Conservation (phyloP, 1,284 basidiomycete genomes). For the Ganoderma leucocontextum region DNA sequence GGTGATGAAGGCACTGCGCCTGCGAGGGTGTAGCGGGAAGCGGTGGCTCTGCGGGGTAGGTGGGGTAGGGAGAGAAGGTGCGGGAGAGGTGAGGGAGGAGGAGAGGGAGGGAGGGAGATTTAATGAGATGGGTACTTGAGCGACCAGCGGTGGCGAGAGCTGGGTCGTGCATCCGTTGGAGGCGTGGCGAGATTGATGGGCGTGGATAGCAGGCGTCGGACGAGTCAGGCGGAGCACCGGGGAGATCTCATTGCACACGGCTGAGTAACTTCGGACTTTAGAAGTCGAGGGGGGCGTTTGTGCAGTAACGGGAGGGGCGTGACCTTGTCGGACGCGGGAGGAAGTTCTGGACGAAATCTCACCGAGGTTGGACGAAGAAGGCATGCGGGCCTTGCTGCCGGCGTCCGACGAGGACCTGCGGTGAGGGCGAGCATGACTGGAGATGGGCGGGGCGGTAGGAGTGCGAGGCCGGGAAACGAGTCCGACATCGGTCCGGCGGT, state of each 20-base stretch:
- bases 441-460: conserved; percentile 29
- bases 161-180: conserved; percentile 30
- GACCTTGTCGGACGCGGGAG: conserved; percentile 23
- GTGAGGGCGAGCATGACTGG: conserved; percentile 28
- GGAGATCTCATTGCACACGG: conserved; percentile 38
- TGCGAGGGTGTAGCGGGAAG: conserved; percentile 17
- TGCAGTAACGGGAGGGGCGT: conserved; percentile 21
- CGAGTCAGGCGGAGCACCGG: conserved; percentile 35
- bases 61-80: conserved; percentile 29
- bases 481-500: conserved; percentile 32
- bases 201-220: conserved; percentile 33
- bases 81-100: conserved; percentile 29
- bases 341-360: conserved; percentile 25
- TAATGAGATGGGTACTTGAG: conserved; percentile 37
- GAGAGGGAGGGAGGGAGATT: conserved; percentile 33
- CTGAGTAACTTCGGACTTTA: conserved; percentile 36
- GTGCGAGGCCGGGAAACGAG: conserved; percentile 25
- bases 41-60: conserved; percentile 31
- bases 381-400: conserved; percentile 30
- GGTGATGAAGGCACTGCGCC: conserved; percentile 28
- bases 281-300: conserved; percentile 28
- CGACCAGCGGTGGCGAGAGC: conserved; percentile 28
- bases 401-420: conserved; percentile 27
- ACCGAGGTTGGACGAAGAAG: conserved; percentile 29
- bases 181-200: conserved; percentile 40